phyloP scores from a whole-genome alignment of 805 yeast genomes.

The Hanseniaspora clermontiae region DNA sequence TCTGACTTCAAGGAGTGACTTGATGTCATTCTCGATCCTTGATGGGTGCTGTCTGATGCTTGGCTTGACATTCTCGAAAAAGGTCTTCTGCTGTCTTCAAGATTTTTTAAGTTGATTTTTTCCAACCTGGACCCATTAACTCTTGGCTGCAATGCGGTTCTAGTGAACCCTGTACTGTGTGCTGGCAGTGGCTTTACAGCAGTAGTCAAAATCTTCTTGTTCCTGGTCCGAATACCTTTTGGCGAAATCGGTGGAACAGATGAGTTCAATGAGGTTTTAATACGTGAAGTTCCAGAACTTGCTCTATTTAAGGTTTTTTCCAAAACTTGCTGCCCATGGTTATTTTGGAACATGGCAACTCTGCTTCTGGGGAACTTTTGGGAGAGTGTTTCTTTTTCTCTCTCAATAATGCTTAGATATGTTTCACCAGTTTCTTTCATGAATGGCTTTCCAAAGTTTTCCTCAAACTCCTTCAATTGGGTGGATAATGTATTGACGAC shows the following conservation, averaged over 20 bases:
- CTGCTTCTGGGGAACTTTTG: conserved; percentile 27
- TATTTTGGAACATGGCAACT: conserved; percentile 15
- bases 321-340: not conserved
- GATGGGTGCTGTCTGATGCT: not conserved
- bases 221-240: conserved; percentile 2
- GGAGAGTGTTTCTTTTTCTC: conserved; percentile 26
- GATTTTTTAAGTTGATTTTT: not conserved
- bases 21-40: not conserved
- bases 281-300: not conserved
- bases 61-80: conserved; percentile 6
- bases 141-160: not conserved
- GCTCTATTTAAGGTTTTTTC: not conserved
- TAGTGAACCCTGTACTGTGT: not conserved
- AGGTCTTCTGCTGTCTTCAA: not conserved
- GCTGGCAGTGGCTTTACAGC: not conserved
- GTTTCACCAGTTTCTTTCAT: conserved; percentile 13
- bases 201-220: not conserved
- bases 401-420: conserved; percentile 22
- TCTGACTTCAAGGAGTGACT: not conserved
- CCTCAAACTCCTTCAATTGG: conserved; percentile 40
- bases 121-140: not conserved
- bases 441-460: conserved; percentile 29
- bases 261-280: not conserved
- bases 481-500: conserved; percentile 40
- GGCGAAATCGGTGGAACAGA: conserved; percentile 1